Conservation (phyloP, 2,329 filamentous ascomycete genomes). For the Neofusicoccum parvum region DNA sequence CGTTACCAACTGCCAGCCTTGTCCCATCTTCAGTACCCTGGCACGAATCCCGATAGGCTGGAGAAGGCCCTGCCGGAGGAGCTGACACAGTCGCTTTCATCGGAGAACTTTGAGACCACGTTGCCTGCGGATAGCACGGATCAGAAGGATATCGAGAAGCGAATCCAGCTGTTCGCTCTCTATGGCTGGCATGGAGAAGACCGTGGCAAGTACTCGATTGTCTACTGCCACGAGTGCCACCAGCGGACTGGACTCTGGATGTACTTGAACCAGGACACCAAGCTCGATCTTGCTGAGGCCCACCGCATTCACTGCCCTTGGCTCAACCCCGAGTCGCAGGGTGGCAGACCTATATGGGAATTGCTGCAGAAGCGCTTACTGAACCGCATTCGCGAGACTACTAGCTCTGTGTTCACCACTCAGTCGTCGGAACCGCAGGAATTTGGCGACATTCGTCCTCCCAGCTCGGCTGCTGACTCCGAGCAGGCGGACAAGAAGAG, state of each 20-base stretch:
- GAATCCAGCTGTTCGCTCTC: slow-evolving; percentile 35
- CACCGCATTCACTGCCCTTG: slow-evolving; percentile 46
- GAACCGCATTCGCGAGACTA: neutral
- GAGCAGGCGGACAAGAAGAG: slow-evolving; percentile 16
- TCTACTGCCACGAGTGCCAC: slow-evolving; percentile 83
- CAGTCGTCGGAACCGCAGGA: slow-evolving; percentile 16
- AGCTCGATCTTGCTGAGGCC: slow-evolving; percentile 39
- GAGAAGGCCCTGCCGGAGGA: slow-evolving; percentile 15
- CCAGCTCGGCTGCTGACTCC: slow-evolving; percentile 18
- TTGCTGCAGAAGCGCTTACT: slow-evolving; percentile 42
- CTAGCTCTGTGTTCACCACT: neutral
- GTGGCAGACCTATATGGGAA: slow-evolving; percentile 19
- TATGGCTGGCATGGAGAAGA: slow-evolving; percentile 56
- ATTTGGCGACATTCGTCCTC: neutral
- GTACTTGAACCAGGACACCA: slow-evolving; percentile 55
- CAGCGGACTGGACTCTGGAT: slow-evolving; percentile 91
- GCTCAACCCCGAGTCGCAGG: slow-evolving; percentile 40
- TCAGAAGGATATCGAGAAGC: slow-evolving; percentile 10
- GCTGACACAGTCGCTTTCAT: slow-evolving; percentile 6
- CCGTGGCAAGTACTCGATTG: slow-evolving; percentile 68
- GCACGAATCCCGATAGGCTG: neutral
- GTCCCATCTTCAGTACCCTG: slow-evolving; percentile 14
- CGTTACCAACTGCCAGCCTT: slow-evolving; percentile 13
- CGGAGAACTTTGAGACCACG: slow-evolving; percentile 7
- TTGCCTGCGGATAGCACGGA: slow-evolving; percentile 1